Evolutionary conservation across 2,329 filamentous ascomycete genomes (phyloP).

Genomic region (Paramyrothecium roridum): DNA sequence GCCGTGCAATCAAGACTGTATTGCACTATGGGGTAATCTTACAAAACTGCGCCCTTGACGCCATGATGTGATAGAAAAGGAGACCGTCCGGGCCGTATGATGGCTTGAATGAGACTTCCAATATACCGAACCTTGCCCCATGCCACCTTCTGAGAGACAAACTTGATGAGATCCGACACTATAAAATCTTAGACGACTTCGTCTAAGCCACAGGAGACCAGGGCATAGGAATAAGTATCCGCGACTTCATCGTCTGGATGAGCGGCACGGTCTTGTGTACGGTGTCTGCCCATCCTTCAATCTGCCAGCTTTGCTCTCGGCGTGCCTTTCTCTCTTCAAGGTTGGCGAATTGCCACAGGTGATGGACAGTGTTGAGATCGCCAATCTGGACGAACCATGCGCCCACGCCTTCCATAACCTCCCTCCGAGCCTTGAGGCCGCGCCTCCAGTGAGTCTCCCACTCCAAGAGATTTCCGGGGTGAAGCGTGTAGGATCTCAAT

Average conservation of each 20-base stretch:
- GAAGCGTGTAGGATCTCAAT: constrained; percentile 91
- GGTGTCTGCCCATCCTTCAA: constrained; percentile 94
- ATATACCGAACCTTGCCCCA: too few species aligned
- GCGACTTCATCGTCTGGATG: constrained; percentile 94
- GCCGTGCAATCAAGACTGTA: background rate
- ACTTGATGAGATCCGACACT: too few species aligned
- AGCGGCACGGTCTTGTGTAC: constrained; percentile 98
- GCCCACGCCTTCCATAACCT: constrained; percentile 98
- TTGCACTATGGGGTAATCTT: background rate
- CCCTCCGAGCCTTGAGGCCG: constrained; percentile 82
- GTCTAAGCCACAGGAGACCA: constrained; percentile 86
- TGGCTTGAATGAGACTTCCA: background rate
- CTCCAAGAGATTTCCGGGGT: constrained; percentile 92
- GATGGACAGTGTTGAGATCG: constrained; percentile 95
- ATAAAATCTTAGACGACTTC: background rate
- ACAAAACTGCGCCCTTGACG: background rate
- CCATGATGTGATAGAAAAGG: background rate
- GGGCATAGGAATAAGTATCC: constrained; percentile 88
- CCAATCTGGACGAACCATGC: constrained; percentile 99
- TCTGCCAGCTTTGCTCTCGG: constrained; percentile 90
- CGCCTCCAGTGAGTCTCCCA: constrained; percentile 99
- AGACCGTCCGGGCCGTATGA: background rate
- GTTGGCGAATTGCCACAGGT: constrained; percentile 98
- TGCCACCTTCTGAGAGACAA: too few species aligned
- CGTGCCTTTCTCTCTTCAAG: constrained; percentile 87